Percentiles rank a stretch among this genome's conserved stretches.
phyloP scores from a whole-genome alignment of 108 stramenopile genomes.

The Pseudonitzschia multiseries region DNA sequence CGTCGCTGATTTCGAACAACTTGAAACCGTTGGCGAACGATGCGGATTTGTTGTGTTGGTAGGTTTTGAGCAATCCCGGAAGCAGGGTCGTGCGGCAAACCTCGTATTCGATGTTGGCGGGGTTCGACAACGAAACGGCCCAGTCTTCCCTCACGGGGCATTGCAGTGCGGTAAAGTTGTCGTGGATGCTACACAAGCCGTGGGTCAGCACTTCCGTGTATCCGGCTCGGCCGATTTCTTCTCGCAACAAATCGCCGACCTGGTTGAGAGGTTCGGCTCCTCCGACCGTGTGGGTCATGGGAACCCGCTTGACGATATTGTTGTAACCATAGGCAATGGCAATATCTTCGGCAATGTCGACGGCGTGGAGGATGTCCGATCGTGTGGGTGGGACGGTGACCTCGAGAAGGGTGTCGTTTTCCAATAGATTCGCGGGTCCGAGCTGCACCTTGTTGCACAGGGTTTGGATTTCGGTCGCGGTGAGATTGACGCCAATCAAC shows the following conservation, averaged over 20 bases:
- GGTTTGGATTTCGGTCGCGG: constrained; percentile 69
- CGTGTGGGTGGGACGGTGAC: constrained; percentile 98
- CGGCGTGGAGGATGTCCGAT: constrained; percentile 94
- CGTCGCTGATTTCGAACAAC: constrained; percentile 95
- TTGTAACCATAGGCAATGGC: constrained; percentile 99
- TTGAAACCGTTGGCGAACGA: constrained; percentile 85
- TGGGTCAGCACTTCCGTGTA: constrained; percentile 92
- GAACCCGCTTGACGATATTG: constrained; percentile 89
- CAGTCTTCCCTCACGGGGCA: constrained; percentile 47
- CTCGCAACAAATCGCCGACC: constrained; percentile 92
- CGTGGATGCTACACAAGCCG: constrained; percentile 88
- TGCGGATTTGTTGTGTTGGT: constrained; percentile 88
- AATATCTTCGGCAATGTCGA: constrained; percentile 98
- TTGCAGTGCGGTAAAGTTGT: constrained; percentile 90
- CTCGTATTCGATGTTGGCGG: constrained; percentile 97
- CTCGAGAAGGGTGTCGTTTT: constrained; percentile 70
- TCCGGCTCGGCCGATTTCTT: constrained; percentile 94
- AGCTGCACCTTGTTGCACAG: constrained; percentile 96
- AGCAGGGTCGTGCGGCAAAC: constrained; percentile 95
- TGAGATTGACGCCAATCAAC: constrained; percentile 86
- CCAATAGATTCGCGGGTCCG: constrained; percentile 83
- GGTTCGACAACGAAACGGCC: constrained; percentile 93
- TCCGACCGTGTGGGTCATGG: constrained; percentile 35
- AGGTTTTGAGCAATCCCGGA: constrained; percentile 94
- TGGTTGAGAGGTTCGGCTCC: constrained; percentile 41